Evolutionary conservation across 805 yeast species (phyloP), one percentile per base, ranked within the genome.

Genomic region (Teunomyces stri): DNA sequence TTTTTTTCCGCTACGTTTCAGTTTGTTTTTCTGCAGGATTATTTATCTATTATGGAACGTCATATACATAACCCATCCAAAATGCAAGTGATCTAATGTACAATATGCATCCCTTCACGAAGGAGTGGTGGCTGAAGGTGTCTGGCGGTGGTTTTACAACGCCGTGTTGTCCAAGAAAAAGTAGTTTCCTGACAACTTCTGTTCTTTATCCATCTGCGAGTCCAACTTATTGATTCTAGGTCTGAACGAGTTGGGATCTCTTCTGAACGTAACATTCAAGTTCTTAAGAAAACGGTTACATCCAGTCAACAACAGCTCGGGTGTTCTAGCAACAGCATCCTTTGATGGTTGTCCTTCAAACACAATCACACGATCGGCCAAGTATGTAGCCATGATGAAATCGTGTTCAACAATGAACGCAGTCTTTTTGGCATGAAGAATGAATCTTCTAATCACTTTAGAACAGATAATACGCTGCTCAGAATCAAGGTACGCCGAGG

Each of bases 341-440:
- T 80, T 79, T 22, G 98, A 89, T 46, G 99, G 98, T 54, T 73
- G 62, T 70, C 99, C 99, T 71, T 94, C 99, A 64, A 92, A 94
- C 48, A 94, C 98, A 81, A 94, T 92, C 61, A 94, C 99, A 65
- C 96, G 83, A 74, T 94, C 99, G 54, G 99, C 99, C 78, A 94
- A 81, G 69, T 94, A 94, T 13, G 99, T 94, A 55, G 99, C 98
- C 99, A 94, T 94, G 77, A 94, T 94, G 81, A 94, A 94, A 81
- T 94, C 99, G 84, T 94, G 99, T 85, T 94, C 99, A 50, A 94
- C 99, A 61, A 94, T 79, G 69, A 94, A 94, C n/a, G 99, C 99
- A 40, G 98, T 92, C 80, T 92, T 94, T 79, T 92, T 91, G 59
- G 97, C 82, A 68, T 94, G 99, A 68, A 94, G 76, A 63, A 94